Base-by-base conservation (phyloP, 2,329 filamentous ascomycete genomes). In the Domatiomyces catenatus region DNA sequence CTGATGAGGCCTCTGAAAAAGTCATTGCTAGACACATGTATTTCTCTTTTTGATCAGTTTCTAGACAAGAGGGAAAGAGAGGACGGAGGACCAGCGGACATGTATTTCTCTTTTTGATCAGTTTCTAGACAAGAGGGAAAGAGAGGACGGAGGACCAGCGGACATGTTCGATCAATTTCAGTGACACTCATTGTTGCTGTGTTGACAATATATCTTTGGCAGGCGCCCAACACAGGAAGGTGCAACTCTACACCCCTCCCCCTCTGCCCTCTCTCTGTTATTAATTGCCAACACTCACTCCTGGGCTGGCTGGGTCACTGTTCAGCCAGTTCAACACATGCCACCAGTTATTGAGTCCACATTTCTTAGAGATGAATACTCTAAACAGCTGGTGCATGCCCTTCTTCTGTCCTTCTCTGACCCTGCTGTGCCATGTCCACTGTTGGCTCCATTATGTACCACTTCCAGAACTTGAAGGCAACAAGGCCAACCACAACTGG, bases 381-480 rank as follows among this genome's bases (percentile, higher is more conserved):
- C 18, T 26, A 22, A 5, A 20, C 19, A 20, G 19, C 15, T 17
- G 43, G 19, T 28, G 47, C 46, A 28, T 24, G 20, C 8, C 20
- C 17, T 20, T 24, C 55, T 7, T 48, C 49, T 18, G 46, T 43
- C 4, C 50, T 47, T 24, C 42, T 53, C 48, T 58, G 54, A 49
- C 60, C 60, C 43, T 55, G 52, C 44, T 55, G 51, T n/a, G 54
- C 47, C 46, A 57, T 55, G 8, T 54, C 53, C 46, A 57, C n/a
- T 19, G 58, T 50, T 32, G 58, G 50, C 32, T 56, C 58, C 8
- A 57, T 43, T 5, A 52, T 26, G 19, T 56, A 48, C 15, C 56
- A 60, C 32, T 42, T 47, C 28, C 54, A 58, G 36, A 60, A 45
- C 50, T 55, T 59, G 57, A 59, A 63, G 15, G 56, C 42, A 15